Evolutionary conservation across 176 grass and related monocot species (phyloP).

Genomic region (Areca catechu): DNA sequence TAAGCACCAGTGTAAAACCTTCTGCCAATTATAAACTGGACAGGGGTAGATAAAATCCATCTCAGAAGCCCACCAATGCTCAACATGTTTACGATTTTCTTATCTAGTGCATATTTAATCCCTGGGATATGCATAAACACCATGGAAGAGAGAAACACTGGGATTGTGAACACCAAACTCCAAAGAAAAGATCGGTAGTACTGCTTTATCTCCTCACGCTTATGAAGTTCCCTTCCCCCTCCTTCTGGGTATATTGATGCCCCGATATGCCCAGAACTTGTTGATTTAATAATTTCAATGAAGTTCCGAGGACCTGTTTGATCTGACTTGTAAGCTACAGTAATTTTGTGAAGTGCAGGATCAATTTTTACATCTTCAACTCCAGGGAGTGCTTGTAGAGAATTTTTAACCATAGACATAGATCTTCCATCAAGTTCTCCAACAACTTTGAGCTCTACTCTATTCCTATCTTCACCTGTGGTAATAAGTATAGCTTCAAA

Average conservation of each 20-base stretch:
- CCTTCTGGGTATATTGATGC: constrained; percentile 78
- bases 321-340: constrained; percentile 76
- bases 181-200: constrained; percentile 69
- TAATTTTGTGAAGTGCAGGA: constrained; percentile 50
- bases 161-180: constrained; percentile 85
- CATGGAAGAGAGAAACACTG: constrained; percentile 92
- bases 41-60: constrained; percentile 84
- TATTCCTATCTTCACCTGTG: constrained; percentile 72
- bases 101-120: constrained; percentile 49
- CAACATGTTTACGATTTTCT: constrained; percentile 79
- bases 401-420: constrained; percentile 48
- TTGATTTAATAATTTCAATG: constrained; percentile 71
- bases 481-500: constrained; percentile 69
- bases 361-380: constrained; percentile 57
- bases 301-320: constrained; percentile 77
- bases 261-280: constrained; percentile 33
- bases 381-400: constrained; percentile 72
- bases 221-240: constrained; percentile 56
- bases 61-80: constrained; percentile 63
- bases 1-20: constrained; percentile 86
- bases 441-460: constrained; percentile 69
- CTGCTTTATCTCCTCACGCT: constrained; percentile 62
- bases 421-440: constrained; percentile 37
- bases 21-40: constrained; percentile 81
- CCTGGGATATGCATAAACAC: constrained; percentile 92